phyloP scores from a whole-genome alignment of 2,329 filamentous ascomycete genomes.

The Lasiodiplodia theobromae region DNA sequence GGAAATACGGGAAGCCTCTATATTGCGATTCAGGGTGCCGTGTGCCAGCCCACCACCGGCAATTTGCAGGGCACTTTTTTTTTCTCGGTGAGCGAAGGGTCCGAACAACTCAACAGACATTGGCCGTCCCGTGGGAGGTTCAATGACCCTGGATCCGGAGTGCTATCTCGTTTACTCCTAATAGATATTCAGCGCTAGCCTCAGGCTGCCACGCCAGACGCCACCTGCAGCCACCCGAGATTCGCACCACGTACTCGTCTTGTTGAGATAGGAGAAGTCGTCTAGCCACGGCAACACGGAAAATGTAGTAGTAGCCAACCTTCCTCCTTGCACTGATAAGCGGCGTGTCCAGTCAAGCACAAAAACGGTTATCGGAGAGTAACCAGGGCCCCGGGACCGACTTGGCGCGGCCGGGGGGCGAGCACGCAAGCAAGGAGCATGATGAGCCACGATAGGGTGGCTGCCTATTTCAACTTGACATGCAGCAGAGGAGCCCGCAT shows the following conservation, averaged over 20 bases:
- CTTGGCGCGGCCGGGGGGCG: not conserved
- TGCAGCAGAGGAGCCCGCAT: slow-evolving; percentile 18
- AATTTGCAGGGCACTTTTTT: not conserved
- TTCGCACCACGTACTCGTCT: slow-evolving; percentile 15
- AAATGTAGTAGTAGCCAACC: not conserved
- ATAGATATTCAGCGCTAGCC: slow-evolving; percentile 6
- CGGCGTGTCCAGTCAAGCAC: slow-evolving; percentile 10
- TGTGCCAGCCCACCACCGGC: not conserved
- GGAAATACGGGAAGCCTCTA: not conserved
- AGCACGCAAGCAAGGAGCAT: slow-evolving; percentile 28
- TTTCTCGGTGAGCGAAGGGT: not conserved
- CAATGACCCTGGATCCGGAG: slow-evolving; percentile 6
- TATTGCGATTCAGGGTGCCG: slow-evolving; percentile 8
- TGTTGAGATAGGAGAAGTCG: slow-evolving; percentile 18
- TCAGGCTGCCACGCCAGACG: slow-evolving; percentile 14
- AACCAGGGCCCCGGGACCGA: slow-evolving; percentile 7
- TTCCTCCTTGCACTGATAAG: slow-evolving; percentile 19
- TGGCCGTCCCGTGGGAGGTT: not conserved
- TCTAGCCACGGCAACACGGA: not conserved
- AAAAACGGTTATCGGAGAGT: slow-evolving; percentile 16
- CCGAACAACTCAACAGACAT: not conserved
- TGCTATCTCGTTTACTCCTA: slow-evolving; percentile 12
- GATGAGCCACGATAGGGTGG: slow-evolving; percentile 22
- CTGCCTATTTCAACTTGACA: slow-evolving; percentile 3
- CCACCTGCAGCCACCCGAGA: slow-evolving; percentile 20